These are phyloP conservation scores for Blastobotrys elegans DNA, from an alignment of 1,139 yeast species.

Conservation along the genomic window DNA sequence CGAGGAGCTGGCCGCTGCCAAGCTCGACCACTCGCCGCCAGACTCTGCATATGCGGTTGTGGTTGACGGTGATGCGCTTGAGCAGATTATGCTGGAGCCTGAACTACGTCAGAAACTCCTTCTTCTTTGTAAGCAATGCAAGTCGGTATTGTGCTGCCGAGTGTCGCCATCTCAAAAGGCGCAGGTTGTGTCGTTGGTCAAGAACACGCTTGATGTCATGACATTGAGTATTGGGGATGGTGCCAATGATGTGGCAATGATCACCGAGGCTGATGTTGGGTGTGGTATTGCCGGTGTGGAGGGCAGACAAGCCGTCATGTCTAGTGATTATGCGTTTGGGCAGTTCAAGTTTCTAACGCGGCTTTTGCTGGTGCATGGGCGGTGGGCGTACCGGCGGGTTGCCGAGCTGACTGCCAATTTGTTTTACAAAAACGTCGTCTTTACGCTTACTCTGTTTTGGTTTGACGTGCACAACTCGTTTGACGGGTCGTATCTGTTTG, in stretches of 20 bases:
- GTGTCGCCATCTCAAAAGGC: conserved; percentile 99
- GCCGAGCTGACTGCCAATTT: conserved; percentile 93
- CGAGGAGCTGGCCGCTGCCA: conserved; percentile 55
- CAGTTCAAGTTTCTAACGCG: conserved; percentile 82
- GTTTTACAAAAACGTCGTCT: conserved; percentile 87
- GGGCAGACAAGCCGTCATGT: conserved; percentile 99
- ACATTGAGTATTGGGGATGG: conserved; percentile 97
- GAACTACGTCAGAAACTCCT: conserved; percentile 58
- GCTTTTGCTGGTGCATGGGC: conserved; percentile 82
- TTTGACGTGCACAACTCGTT: conserved; percentile 79
- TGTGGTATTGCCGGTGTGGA: conserved; percentile 98
- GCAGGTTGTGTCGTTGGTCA: conserved; percentile 83
- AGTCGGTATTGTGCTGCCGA: conserved; percentile 92
- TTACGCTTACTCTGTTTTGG: conserved; percentile 88
- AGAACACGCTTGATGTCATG: conserved; percentile 75
- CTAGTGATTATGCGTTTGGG: conserved; percentile 94
- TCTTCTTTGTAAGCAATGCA: conserved; percentile 85
- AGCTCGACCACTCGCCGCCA: conserved; percentile 72
- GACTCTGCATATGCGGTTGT: conserved; percentile 72
- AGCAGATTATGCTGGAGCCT: conserved; percentile 52
- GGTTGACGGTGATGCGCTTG: conserved; percentile 89
- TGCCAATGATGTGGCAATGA: conserved; percentile 98
- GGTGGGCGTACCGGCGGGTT: conserved; percentile 91
- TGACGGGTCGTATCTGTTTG: conserved; percentile 89
- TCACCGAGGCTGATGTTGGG: conserved; percentile 97